These are phyloP conservation scores for Penicillium sp. DNA, from an alignment of 2,329 filamentous ascomycete species.

Conservation along the genomic window DNA sequence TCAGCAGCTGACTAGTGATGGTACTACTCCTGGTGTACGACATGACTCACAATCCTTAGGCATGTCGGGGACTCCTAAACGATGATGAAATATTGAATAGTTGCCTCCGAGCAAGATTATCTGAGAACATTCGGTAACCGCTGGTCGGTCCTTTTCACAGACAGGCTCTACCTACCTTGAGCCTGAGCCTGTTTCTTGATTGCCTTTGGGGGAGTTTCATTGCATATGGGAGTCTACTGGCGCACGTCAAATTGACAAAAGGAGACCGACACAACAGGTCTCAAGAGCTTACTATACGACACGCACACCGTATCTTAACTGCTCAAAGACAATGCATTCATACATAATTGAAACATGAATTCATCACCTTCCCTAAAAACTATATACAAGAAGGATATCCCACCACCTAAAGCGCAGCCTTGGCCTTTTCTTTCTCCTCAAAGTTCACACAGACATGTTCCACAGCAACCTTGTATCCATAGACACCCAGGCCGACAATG, in stretches of 20 bases:
- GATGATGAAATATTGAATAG: conserved; percentile 8
- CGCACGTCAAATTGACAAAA: neutral
- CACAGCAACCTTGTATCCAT: conserved; percentile 62
- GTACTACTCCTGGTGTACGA: conserved; percentile 16
- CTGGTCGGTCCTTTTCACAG: conserved; percentile 13
- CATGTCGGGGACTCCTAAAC: conserved; percentile 16
- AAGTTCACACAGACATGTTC: conserved; percentile 51
- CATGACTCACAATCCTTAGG: conserved; percentile 24
- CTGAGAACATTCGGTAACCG: conserved; percentile 8
- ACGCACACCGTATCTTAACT: neutral
- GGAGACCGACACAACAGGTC: neutral
- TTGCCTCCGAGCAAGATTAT: neutral
- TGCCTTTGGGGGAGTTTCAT: too few species aligned
- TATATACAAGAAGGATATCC: neutral
- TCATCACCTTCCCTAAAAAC: neutral
- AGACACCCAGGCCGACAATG: conserved; percentile 68
- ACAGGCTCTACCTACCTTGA: neutral
- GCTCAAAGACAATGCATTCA: conserved; percentile 1
- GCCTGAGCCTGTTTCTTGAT: neutral
- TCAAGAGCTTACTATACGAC: too few species aligned
- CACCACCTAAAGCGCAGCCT: conserved; percentile 17
- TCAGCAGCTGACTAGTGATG: conserved; percentile 26
- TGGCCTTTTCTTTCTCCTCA: conserved; percentile 32
- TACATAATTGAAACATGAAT: conserved; percentile 1
- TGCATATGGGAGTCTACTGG: too few species aligned